Conservation (phyloP, 257 asterid genomes). For the Capsicum chinense region DNA sequence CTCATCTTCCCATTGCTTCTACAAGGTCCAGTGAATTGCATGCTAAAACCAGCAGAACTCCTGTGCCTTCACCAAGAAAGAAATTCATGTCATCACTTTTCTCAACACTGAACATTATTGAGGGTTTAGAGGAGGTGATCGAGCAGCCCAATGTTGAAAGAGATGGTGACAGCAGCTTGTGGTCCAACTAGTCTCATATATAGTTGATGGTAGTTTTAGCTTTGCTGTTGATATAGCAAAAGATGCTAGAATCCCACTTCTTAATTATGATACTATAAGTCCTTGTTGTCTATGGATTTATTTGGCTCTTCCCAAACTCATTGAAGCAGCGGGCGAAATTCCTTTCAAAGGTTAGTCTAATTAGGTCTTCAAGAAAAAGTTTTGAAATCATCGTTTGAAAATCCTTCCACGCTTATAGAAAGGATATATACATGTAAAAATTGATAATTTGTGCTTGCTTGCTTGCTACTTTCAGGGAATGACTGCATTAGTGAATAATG, state of each 20-base stretch:
- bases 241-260: conserved; percentile 31
- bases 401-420: neutral
- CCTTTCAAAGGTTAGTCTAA: conserved; percentile 37
- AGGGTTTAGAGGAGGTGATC: neutral
- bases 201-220: conserved; percentile 33
- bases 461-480: conserved; percentile 16
- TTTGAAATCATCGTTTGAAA: neutral
- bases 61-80: conserved; percentile 31
- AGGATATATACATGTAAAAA: neutral
- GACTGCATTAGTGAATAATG: conserved; percentile 26
- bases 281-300: conserved; percentile 40
- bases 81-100: conserved; percentile 34
- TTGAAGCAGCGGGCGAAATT: conserved; percentile 38
- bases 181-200: conserved; percentile 20
- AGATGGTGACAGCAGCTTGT: conserved; percentile 9
- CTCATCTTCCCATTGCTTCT: conserved; percentile 42
- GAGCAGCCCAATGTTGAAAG: conserved; percentile 35
- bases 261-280: conserved; percentile 36
- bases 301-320: conserved; percentile 35
- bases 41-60: conserved; percentile 46
- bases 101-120: conserved; percentile 25
- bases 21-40: conserved; percentile 47
- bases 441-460: neutral
- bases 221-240: conserved; percentile 27
- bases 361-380: neutral